Evolutionary conservation across 2,329 filamentous ascomycete species (phyloP), one percentile per base, ranked within the genome.

Genomic region (Phoma sp.): DNA sequence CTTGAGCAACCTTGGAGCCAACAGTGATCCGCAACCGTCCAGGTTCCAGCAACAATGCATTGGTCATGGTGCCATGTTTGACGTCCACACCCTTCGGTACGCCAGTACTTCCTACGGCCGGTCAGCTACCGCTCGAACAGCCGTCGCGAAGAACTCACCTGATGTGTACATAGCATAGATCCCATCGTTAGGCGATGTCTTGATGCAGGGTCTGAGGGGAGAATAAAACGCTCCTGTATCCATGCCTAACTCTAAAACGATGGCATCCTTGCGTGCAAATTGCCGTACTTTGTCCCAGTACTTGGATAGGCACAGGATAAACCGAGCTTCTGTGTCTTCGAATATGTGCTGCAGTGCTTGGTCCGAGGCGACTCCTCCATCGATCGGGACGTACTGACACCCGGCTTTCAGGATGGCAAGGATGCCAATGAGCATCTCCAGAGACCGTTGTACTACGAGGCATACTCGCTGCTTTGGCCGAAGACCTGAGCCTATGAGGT

Each of bases 381-480:
- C 85, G 2, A 87, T 77, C 2, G 84, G 84, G 5, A 86, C 78
- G 63, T 87, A 87, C 58, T 86, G 83, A 15, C 80, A 84, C n/a
- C 84, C 84, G 43, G 80, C 81, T 48, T 83, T 83, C 31, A 87
- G 72, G 21, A 85, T 76, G 2, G 82, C 84, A 56, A 84, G 75
- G 45, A 86, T 84, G 19, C 81, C 83, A 44, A 85, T 77, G 9
- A 85, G 72, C 82, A 86, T 84, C 58, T 84, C 82, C 44, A 84
- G 71, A 31, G 82, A 81, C 10, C 84, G 77, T 57, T 81, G 82
- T 49, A 81, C 80, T 15, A 86, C 78, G 25, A 86, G 75, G 15
- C 81, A 82, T 12, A 85, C 76, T 37, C 81, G 74, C 60, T 84
- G 79, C 7, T 76, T 59, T 15, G 69, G 69, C 12, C 51, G 51